These are phyloP conservation scores for Pichia sp. DNA, from an alignment of 1,139 yeast species.

Conservation along the genomic window DNA sequence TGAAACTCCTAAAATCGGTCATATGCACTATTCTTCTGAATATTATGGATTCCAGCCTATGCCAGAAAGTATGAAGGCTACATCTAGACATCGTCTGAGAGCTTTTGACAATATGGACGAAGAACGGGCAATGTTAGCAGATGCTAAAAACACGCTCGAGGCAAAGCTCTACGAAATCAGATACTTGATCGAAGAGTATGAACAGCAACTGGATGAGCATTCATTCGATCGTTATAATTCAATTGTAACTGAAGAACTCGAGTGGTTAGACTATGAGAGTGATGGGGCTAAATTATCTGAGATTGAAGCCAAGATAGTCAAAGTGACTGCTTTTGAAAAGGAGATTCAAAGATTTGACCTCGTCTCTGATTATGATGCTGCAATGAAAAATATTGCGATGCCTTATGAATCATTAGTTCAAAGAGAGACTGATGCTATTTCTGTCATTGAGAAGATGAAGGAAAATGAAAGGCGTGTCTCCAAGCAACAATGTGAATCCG, in stretches of 20 bases:
- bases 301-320: constrained; percentile 20
- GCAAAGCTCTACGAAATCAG: constrained; percentile 52
- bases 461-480: too few relatives aligned
- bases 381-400: too few relatives aligned
- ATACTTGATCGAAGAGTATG: constrained; percentile 42
- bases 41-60: constrained; percentile 44
- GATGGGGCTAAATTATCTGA: constrained; percentile 37
- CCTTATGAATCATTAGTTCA: too few relatives aligned
- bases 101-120: constrained; percentile 34
- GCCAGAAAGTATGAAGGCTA: constrained; percentile 33
- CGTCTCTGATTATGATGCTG: too few relatives aligned
- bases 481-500: too few relatives aligned
- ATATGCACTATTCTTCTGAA: constrained; percentile 21
- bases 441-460: too few relatives aligned
- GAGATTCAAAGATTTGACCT: too few relatives aligned
- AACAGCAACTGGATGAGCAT: constrained; percentile 30
- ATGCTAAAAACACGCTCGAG: constrained; percentile 49
- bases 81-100: constrained; percentile 21
- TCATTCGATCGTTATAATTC: too few relatives aligned
- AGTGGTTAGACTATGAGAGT: constrained; percentile 77
- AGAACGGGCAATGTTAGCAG: constrained; percentile 40
- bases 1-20: constrained; percentile 2
- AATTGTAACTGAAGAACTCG: constrained; percentile 45
- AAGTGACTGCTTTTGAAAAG: too few relatives aligned
- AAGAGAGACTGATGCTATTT: too few relatives aligned